Evolutionary conservation across 345 rosid species (phyloP), one percentile per base, ranked within the genome.

Genomic region (Trapa bicornis): DNA sequence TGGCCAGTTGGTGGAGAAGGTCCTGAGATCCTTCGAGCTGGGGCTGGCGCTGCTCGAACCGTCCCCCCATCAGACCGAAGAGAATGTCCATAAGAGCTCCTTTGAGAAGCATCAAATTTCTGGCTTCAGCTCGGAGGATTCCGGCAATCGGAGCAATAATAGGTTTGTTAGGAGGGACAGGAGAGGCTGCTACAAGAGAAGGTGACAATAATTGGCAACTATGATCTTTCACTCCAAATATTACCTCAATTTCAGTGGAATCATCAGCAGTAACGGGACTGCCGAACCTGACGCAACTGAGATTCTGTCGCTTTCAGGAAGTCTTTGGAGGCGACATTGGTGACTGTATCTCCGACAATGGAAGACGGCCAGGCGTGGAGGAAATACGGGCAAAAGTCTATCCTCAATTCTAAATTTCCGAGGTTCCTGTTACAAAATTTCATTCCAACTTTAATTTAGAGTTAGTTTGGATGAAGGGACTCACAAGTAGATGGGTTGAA

Each of bases 121-220:
- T 2, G 63, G 15, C 16, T 58, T 32, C 4, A 39, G 22, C 70
- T 15, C 61, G 47, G 43, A 39, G 3, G 9, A 48, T 37, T 50
- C n/a, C 73, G 2, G 43, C 37, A 22, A 22, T 22, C 29, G 80
- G 73, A 82, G 85, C 73, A 79, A 69, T 73, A 89, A 83, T 78
- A 83, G 73, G 41, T 41, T 67, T 41, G 14, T 16, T 63, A 43
- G 72, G 48, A 80, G 76, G 75, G 85, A 77, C 32, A 81, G 64
- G 73, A 83, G 96, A 66, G 98, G 96, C 2, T 80, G 84, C 75
- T 82, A 92, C 84, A 89, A 87, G 78, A 86, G 98, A 80, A 85
- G 83, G 98, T 89, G 33, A 22, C 29, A 22, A 22, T 22, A 6
- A 16, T 37, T 14, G 11, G 29, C 29, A 17, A n/a, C 9, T n/a